These are phyloP conservation scores for Jacaranda copaia DNA, from an alignment of 257 asterid genomes.

Conservation along the genomic window DNA sequence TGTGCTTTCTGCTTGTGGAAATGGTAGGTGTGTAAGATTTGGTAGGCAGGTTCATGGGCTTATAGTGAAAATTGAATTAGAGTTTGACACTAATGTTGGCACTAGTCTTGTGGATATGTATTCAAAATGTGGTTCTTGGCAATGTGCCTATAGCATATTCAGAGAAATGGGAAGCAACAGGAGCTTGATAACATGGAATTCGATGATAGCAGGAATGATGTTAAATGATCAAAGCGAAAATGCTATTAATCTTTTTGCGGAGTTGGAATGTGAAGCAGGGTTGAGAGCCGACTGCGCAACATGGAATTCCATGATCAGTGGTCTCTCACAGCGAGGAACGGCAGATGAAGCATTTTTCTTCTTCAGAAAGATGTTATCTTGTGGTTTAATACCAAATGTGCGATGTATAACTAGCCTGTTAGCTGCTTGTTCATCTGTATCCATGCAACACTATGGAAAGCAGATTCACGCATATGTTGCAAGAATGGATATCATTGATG, in stretches of 20 bases:
- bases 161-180: constrained; percentile 59
- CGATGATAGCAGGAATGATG: constrained; percentile 91
- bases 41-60: constrained; percentile 84
- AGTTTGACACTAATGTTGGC: constrained; percentile 58
- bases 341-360: constrained; percentile 63
- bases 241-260: constrained; percentile 63
- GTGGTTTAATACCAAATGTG: constrained; percentile 51
- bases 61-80: constrained; percentile 49
- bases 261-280: constrained; percentile 55
- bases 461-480: constrained; percentile 73
- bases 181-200: constrained; percentile 78
- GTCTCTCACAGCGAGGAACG: constrained; percentile 64
- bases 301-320: constrained; percentile 91
- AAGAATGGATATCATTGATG: constrained; percentile 49
- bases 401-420: constrained; percentile 70
- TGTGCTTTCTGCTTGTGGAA: constrained; percentile 73
- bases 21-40: constrained; percentile 53
- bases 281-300: constrained; percentile 71
- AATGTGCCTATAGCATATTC: constrained; percentile 64
- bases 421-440: constrained; percentile 69
- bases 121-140: constrained; percentile 77
- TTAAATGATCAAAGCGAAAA: constrained; percentile 55
- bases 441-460: constrained; percentile 53
- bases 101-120: constrained; percentile 86
- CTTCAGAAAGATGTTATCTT: constrained; percentile 71